Base-by-base conservation (phyloP, 306 rosid species). In the Medicago lupulina region DNA sequence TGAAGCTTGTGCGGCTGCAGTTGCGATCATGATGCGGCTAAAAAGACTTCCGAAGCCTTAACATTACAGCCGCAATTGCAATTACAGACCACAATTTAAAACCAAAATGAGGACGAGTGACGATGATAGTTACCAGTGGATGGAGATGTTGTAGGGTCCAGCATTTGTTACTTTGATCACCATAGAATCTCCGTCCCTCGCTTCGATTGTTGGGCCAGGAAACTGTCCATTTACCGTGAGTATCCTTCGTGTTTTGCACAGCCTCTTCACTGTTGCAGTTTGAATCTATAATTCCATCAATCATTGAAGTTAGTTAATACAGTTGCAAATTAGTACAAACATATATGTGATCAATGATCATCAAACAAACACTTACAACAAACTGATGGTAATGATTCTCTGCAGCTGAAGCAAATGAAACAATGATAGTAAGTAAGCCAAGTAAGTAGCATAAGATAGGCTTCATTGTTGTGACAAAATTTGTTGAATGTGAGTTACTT, bases 191-290 rank as follows among this genome's bases (percentile, higher is more conserved):
- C 98, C 98, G 72, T 93, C 73, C 84, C 93, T 82, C 8, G 83
- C 80, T 46, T 69, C 80, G 19, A 93, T 38, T 1, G 89, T 84
- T 44, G 97, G 98, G 17, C 98, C 98, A 1, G 98, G 97, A 76
- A 91, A 93, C 61, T 90, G 90, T 6, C 96, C 95, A 49, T 93
- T 93, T 19, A 93, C 88, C 18, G 98, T 93, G 73, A 89, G 79
- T 34, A 82, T 81, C 51, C 44, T 89, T n/a, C 82, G 89, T 18
- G 86, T 86, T 84, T 70, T 89, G 92, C 98, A 93, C 84, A 93
- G 92, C 90, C 98, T 89, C 90, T 73, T 90, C 89, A 88, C 94
- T 28, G 92, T 83, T 19, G 34, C 60, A 4, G 78, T 81, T 86
- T 81, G 86, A 67, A 88, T 76, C 95, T 90, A 55, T 70, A n/a